Percentiles rank a stretch among this genome's conserved stretches.
Evolutionary conservation across 306 rosid genomes (phyloP).

Genomic region (Vigna unguiculata): DNA sequence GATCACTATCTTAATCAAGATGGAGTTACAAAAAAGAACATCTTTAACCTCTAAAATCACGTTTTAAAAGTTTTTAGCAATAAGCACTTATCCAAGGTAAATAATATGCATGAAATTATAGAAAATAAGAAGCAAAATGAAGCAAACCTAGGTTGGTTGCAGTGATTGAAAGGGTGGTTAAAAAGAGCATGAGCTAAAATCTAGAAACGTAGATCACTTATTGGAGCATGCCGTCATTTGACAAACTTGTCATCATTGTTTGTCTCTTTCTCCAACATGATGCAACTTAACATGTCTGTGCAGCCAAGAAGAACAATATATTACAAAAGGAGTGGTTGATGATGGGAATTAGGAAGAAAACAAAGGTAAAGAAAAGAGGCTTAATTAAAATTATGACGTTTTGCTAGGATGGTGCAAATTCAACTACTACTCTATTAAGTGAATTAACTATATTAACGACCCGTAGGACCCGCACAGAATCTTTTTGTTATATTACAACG

Average conservation of each 20-base stretch:
- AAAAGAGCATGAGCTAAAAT: not conserved
- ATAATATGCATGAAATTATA: no score
- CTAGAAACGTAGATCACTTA: not conserved
- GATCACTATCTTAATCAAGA: no score
- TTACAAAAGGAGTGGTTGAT: not conserved
- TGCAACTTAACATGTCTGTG: conserved; percentile 1
- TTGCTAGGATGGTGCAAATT: not conserved
- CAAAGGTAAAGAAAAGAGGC: not conserved
- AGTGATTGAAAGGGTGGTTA: no score
- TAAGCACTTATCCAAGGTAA: no score
- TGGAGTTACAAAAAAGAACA: no score
- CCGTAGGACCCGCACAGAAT: not conserved
- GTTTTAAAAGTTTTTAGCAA: no score
- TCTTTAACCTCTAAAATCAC: no score
- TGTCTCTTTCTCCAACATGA: not conserved
- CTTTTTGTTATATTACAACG: not conserved
- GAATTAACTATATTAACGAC: not conserved
- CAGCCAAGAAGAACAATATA: not conserved
- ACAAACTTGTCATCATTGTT: not conserved
- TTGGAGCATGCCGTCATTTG: not conserved
- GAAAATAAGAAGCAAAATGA: no score
- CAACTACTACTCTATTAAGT: not conserved
- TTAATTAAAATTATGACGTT: not conserved
- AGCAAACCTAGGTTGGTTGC: no score
- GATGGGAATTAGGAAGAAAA: not conserved